Conservation (phyloP, 257 asterid species). For the Solanum microdontum region DNA sequence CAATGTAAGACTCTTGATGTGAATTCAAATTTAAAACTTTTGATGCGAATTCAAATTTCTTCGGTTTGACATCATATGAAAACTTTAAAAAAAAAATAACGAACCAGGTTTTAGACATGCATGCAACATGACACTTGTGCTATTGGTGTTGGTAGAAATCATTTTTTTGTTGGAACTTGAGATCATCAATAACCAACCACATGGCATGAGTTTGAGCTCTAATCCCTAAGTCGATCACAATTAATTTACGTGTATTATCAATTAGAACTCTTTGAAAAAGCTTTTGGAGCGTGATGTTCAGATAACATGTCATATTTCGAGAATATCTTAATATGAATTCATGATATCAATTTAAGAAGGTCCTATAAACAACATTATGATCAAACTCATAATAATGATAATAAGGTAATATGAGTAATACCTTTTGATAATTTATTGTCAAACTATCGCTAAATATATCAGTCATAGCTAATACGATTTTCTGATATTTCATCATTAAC, state of each 20-base stretch:
- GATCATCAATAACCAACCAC: neutral
- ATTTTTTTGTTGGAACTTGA: neutral
- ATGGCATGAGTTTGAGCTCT: neutral
- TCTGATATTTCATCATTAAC: too few species aligned
- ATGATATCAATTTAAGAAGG: too few species aligned
- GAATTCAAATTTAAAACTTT: neutral
- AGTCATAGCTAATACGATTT: too few species aligned
- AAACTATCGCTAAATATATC: too few species aligned
- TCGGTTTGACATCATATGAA: fast-evolving
- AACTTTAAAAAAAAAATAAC: neutral
- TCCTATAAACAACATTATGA: too few species aligned
- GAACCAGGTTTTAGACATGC: neutral
- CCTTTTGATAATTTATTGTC: too few species aligned
- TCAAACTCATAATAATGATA: too few species aligned
- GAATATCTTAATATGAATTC: too few species aligned
- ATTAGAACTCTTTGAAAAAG: too few species aligned
- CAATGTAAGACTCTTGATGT: fast-evolving
- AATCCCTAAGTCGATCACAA: neutral
- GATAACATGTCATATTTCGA: too few species aligned
- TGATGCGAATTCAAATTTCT: neutral
- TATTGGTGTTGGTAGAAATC: neutral
- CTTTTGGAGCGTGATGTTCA: neutral
- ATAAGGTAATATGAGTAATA: too few species aligned
- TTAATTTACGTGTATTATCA: neutral
- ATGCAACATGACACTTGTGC: neutral